Evolutionary conservation across 1,284 basidiomycete genomes (phyloP).

Genomic region (Papiliotrema fonsecae): DNA sequence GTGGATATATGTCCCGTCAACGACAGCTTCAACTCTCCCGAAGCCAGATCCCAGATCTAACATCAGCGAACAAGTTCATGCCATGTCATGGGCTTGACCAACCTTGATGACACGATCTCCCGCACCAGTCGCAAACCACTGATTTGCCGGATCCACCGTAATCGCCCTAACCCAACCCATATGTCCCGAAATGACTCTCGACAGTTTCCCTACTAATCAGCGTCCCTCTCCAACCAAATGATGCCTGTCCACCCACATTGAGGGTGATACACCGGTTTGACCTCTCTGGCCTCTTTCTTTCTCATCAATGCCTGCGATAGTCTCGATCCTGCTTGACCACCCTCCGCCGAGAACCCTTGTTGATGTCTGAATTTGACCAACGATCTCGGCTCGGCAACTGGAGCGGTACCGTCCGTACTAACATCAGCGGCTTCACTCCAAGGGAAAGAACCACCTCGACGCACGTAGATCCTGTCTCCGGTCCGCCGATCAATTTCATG

Average conservation of each 20-base stretch:
- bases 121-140: constrained; percentile 98
- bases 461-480: constrained; percentile 17
- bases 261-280: constrained; percentile 92
- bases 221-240: background rate
- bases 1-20: constrained; percentile 97
- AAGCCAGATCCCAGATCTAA: constrained; percentile 93
- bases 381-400: constrained; percentile 27
- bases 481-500: constrained; percentile 31
- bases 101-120: constrained; percentile 94
- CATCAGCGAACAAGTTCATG: background rate
- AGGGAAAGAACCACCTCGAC: background rate
- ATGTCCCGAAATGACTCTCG: constrained; percentile 95
- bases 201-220: constrained; percentile 67
- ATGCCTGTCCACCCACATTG: constrained; percentile 54
- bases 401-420: background rate
- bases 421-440: background rate
- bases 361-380: constrained; percentile 49
- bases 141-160: constrained; percentile 93
- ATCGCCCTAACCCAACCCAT: constrained; percentile 96
- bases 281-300: constrained; percentile 82
- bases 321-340: constrained; percentile 50
- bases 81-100: constrained; percentile 4
- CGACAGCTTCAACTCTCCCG: constrained; percentile 88
- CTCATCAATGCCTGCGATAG: constrained; percentile 80
- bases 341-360: constrained; percentile 45